Base-by-base conservation (phyloP, 2,329 filamentous ascomycete species). In the Apiospora rasikravindrae region DNA sequence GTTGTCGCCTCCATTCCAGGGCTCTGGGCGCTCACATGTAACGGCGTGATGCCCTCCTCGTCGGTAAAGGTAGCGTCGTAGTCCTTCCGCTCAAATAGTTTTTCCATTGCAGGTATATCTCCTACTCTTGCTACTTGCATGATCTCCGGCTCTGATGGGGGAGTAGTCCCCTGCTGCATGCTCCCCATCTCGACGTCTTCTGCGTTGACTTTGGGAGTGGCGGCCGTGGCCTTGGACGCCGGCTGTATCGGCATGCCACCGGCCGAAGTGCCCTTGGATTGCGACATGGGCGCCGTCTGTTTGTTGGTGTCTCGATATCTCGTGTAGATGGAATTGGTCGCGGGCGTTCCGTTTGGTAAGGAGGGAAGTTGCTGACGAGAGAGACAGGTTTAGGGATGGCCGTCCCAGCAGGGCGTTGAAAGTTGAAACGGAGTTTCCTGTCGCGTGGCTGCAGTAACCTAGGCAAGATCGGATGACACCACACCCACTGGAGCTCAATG, bases 91-190 rank as follows among this genome's bases (percentile, higher is more conserved):
- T 96, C 94, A 77, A 98, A 97, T 69, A 99, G 87, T 85, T 92
- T 95, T 85, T 98, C 93, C 86, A 99, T 96, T 70, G 90, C 93
- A 10, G 88, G 86, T 73, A 98, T 90, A 80, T 99, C 95, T 72
- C 97, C 96, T 76, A 97, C 84, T 73, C 96, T 89, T 53, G 96
- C 95, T 81, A 98, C 85, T 85, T 98, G 96, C 96, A 99, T 98
- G 76, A 99, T 92, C 84, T 99, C 96, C 76, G 94, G 89, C 78
- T 94, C 90, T 4, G 80, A 77, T 6, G 80, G 75, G 45, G 79
- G 76, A 75, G 80, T 80, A 70, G 84, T 83, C 74, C 82, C 81
- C 0, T 85, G 81, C 0, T 85, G 81, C 42, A 90, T 79, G 76
- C 81, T 83, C 16, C 87, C 87, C 82, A 89, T 85, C 77, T 90